A percentile compares a stretch with the other conserved stretches of the same genome.
phyloP scores from a whole-genome alignment of 2,329 filamentous ascomycete species.

The Diaporthe batatas region DNA sequence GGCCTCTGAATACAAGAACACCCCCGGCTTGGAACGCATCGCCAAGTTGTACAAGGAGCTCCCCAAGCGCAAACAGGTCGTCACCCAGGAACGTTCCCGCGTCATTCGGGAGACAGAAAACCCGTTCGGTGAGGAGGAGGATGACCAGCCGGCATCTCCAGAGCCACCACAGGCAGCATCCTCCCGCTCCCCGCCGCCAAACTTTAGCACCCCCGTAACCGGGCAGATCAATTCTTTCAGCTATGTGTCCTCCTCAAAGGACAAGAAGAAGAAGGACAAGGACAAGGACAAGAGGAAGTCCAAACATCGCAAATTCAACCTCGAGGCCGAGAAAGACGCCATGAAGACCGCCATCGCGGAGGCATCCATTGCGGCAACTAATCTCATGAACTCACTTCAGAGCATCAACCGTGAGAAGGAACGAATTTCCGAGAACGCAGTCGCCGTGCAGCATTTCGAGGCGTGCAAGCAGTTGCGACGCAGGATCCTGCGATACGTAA shows the following conservation, averaged over 20 bases:
- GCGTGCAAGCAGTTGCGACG: constrained; percentile 86
- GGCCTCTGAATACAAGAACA: constrained; percentile 84
- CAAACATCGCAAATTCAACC: constrained; percentile 78
- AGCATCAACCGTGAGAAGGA: constrained; percentile 91
- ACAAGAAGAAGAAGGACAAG: constrained; percentile 61
- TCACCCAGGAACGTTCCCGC: constrained; percentile 83
- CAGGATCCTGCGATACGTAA: constrained; percentile 85
- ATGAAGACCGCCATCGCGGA: constrained; percentile 93
- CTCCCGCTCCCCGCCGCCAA: constrained; percentile 45
- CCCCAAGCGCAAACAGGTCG: constrained; percentile 76
- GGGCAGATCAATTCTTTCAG: constrained; percentile 56
- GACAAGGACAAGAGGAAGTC: constrained; percentile 60
- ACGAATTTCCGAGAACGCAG: constrained; percentile 86
- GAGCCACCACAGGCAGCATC: constrained; percentile 47
- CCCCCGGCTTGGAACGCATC: constrained; percentile 83
- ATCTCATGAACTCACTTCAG: constrained; percentile 87
- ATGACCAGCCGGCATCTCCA: constrained; percentile 60
- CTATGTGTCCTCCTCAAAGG: constrained; percentile 56
- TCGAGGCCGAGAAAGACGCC: constrained; percentile 87
- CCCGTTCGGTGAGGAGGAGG: constrained; percentile 77
- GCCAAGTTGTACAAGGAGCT: constrained; percentile 82
- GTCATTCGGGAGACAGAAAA: constrained; percentile 85
- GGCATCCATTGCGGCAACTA: constrained; percentile 90
- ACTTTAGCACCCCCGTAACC: constrained; percentile 43
- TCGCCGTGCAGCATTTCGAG: constrained; percentile 84